These are phyloP conservation scores for Verticillium albo-atrum DNA, from an alignment of 2,329 filamentous ascomycete genomes.

Conservation along the genomic window DNA sequence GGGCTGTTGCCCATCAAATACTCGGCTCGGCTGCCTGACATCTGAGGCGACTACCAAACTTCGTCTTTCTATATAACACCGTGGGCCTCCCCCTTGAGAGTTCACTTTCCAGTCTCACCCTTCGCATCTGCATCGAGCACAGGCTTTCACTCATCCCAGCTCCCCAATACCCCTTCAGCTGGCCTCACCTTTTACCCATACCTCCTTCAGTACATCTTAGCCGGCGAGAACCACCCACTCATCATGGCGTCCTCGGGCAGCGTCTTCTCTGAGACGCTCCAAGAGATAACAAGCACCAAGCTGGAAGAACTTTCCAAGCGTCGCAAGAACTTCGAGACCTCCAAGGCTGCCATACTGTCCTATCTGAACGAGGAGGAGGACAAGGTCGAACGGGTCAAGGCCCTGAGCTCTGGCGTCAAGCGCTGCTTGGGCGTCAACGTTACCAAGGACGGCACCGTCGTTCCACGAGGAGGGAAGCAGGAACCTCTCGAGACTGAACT, in stretches of 20 bases:
- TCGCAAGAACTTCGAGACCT: slow-evolving; percentile 28
- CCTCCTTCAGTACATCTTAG: too few relatives aligned
- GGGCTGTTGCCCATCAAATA: too few relatives aligned
- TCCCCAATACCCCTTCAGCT: too few relatives aligned
- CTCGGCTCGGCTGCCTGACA: too few relatives aligned
- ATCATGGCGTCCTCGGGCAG: slow-evolving; percentile 23
- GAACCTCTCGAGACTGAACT: not conserved
- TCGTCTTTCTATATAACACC: too few relatives aligned
- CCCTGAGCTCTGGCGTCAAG: slow-evolving; percentile 30
- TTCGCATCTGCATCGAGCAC: too few relatives aligned
- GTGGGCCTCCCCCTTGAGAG: too few relatives aligned
- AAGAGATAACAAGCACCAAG: slow-evolving; percentile 38
- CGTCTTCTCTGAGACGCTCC: slow-evolving; percentile 37
- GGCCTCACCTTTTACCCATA: too few relatives aligned
- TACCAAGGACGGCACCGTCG: slow-evolving; percentile 19
- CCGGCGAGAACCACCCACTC: not conserved
- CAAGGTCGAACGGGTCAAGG: slow-evolving; percentile 22
- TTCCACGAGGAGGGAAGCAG: not conserved
- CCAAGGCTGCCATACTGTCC: slow-evolving; percentile 24
- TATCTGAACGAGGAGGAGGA: slow-evolving; percentile 18
- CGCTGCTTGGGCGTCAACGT: slow-evolving; percentile 26
- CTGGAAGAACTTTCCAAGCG: slow-evolving; percentile 37
- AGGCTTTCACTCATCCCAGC: too few relatives aligned
- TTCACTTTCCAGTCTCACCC: too few relatives aligned
- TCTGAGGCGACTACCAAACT: too few relatives aligned